These are phyloP conservation scores for Diaporthe caulivora DNA, from an alignment of 2,329 filamentous ascomycete species.

Conservation along the genomic window DNA sequence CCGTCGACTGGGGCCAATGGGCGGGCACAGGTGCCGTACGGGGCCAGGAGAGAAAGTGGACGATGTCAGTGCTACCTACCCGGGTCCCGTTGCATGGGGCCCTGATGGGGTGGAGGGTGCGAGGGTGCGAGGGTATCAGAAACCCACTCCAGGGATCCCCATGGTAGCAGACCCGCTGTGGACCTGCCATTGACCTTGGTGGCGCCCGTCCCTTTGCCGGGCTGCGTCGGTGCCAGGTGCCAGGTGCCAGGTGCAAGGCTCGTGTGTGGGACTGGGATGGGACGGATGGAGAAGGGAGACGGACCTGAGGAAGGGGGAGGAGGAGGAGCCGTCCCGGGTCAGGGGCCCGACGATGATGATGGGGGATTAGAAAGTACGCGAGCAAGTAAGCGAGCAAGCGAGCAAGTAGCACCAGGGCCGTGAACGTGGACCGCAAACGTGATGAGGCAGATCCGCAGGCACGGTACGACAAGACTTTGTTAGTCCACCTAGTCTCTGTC, in stretches of 20 bases:
- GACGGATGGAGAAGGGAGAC: slow-evolving; percentile 14
- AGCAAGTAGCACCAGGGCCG: neutral
- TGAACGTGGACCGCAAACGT: neutral
- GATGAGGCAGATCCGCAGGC: slow-evolving; percentile 10
- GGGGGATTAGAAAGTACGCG: too few species aligned
- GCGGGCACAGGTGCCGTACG: slow-evolving; percentile 6
- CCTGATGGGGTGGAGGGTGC: neutral
- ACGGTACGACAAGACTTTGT: neutral
- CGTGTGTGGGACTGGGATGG: slow-evolving; percentile 39
- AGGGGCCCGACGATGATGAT: slow-evolving; percentile 20
- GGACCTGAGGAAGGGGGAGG: slow-evolving; percentile 13
- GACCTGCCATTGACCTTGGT: slow-evolving; percentile 36
- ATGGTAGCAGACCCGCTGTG: slow-evolving; percentile 36
- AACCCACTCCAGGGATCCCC: slow-evolving; percentile 35
- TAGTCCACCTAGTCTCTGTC: too few species aligned
- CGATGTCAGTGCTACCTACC: slow-evolving; percentile 34
- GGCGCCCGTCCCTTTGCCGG: slow-evolving; percentile 37
- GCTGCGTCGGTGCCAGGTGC: slow-evolving; percentile 29
- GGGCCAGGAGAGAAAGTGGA: slow-evolving; percentile 8
- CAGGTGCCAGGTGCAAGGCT: slow-evolving; percentile 32
- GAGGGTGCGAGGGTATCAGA: slow-evolving; percentile 27
- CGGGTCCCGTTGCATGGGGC: slow-evolving; percentile 32
- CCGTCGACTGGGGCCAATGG: slow-evolving; percentile 11
- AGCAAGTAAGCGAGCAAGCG: neutral
- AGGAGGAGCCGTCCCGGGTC: slow-evolving; percentile 24